Evolutionary conservation across 768 basidiomycete species (phyloP).

Genomic region (Boletus barrowsii): DNA sequence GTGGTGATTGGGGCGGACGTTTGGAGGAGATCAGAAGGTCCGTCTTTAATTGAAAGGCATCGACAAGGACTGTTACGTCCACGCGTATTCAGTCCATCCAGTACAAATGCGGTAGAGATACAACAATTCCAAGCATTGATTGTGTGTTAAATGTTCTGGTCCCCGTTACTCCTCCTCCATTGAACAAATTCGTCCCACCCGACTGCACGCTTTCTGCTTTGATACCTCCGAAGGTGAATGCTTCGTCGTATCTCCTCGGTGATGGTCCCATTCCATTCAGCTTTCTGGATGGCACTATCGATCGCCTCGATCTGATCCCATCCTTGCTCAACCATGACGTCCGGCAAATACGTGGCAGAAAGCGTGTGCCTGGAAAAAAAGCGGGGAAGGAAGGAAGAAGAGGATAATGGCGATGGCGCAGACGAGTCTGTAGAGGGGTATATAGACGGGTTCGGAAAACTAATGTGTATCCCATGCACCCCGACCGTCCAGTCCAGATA

Average conservation of each 20-base stretch:
- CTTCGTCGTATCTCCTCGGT: conserved; percentile 79
- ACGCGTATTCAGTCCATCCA: background rate
- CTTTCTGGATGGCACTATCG: conserved; percentile 89
- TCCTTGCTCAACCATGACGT: conserved; percentile 89
- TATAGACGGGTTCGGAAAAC: conserved; percentile 76
- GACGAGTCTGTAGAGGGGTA: conserved; percentile 46
- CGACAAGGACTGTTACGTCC: background rate
- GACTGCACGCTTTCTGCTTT: conserved; percentile 66
- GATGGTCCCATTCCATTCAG: conserved; percentile 82
- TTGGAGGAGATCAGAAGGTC: conserved; percentile 42
- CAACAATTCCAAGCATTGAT: conserved; percentile 2
- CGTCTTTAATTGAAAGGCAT: conserved; percentile 27
- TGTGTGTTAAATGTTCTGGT: conserved; percentile 27
- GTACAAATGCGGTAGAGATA: conserved; percentile 8
- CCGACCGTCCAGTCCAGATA: conserved; percentile 95
- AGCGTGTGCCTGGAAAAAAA: conserved; percentile 58
- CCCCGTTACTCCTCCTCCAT: conserved; percentile 62
- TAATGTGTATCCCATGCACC: conserved; percentile 87
- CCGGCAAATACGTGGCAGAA: conserved; percentile 88
- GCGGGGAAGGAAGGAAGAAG: conserved; percentile 56
- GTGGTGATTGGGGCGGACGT: conserved; percentile 42
- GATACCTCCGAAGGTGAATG: conserved; percentile 77
- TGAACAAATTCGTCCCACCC: conserved; percentile 73
- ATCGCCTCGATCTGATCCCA: conserved; percentile 91
- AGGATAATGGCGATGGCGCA: conserved; percentile 70